Percentiles rank a stretch among this genome's conserved stretches.
Conservation (phyloP, 2,329 filamentous ascomycete species). For the Curvularia hawaiiensis region DNA sequence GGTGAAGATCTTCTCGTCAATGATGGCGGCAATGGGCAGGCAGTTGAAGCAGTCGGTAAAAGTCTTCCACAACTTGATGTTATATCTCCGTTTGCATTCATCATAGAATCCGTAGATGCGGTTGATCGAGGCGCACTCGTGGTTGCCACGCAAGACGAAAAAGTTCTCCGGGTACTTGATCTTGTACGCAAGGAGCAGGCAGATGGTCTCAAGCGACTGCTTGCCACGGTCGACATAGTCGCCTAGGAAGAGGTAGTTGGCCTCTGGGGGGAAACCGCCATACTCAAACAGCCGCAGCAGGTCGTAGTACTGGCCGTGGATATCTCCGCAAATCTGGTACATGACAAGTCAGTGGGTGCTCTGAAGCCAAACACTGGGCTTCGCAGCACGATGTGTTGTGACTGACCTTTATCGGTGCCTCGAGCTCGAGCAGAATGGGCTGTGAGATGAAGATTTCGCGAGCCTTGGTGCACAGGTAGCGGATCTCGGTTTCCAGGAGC, state of each 20-base stretch:
- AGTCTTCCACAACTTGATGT: conserved; percentile 99
- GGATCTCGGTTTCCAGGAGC: conserved; percentile 93
- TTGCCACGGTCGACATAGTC: conserved; percentile 99
- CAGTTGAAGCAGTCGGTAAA: conserved; percentile 99
- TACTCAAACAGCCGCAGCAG: conserved; percentile 97
- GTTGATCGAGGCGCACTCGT: conserved; percentile 98
- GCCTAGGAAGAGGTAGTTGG: conserved; percentile 99
- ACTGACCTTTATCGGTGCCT: conserved; percentile 97
- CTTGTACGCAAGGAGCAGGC: conserved; percentile 95
- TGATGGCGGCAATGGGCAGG: conserved; percentile 96
- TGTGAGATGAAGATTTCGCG: conserved; percentile 99
- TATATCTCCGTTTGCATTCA: conserved; percentile 98
- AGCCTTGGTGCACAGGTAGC: conserved; percentile 96
- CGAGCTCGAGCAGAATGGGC: conserved; percentile 94
- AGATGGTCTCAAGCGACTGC: conserved; percentile 98
- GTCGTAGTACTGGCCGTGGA: conserved; percentile 99
- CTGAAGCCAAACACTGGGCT: conserved; percentile 6
- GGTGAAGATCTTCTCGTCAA: conserved; percentile 99
- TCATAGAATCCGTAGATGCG: conserved; percentile 99
- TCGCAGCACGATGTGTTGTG: conserved; percentile 4
- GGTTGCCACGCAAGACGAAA: conserved; percentile 97
- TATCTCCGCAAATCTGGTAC: conserved; percentile 93
- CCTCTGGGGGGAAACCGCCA: conserved; percentile 95
- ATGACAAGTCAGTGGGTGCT: conserved; percentile 20
- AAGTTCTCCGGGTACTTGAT: conserved; percentile 99